Base-by-base conservation (phyloP, 176 grass and related monocot species). In the Ampelocalamus luodianensis region DNA sequence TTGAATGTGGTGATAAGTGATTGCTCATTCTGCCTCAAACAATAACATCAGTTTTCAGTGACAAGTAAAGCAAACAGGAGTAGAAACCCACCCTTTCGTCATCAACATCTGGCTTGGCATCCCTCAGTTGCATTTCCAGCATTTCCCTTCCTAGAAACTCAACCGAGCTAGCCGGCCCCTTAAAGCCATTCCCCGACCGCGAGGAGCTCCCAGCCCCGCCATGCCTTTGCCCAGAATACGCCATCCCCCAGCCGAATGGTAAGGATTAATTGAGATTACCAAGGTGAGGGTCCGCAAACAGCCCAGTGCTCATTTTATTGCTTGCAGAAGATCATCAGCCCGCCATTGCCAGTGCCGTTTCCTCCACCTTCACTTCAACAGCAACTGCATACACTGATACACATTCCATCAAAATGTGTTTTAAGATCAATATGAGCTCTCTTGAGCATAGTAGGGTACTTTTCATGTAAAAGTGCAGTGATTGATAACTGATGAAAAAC, bases 121-220 rank as follows among this genome's bases (percentile, higher is more conserved):
- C 89, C 15, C 89, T 98, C 74, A 95, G 68, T 61, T 83, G 88
- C 93, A 98, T 92, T 67, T 86, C 88, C 83, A 87, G 82, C 66
- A 98, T 92, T 84, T 92, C 96, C 85, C 93, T 95, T 68, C 91
- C 90, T 11, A 98, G 89, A 82, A 85, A 89, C 65, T 98, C 96
- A 22, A 91, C 80, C 6, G 93, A 93, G 75, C 83, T 87, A 32
- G 89, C 87, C 34, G 80, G 80, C 17, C 91, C 89, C 81, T 92
- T 98, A 20, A 87, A 83, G 67, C 78, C 82, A 80, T 36, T 95
- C 49, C 63, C 87, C 42, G 68, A 77, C 65, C 81, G 78, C 15
- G 89, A 87, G 18, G 96, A 93, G 89, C 88, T 93, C 68, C 96
- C 93, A 59, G 83, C 84, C 6, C 76, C 89, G 34, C 70, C 63